A percentile compares a stretch with the other conserved stretches of the same genome.
phyloP scores from a whole-genome alignment of 768 basidiomycete species.

The Podaxis sp. region DNA sequence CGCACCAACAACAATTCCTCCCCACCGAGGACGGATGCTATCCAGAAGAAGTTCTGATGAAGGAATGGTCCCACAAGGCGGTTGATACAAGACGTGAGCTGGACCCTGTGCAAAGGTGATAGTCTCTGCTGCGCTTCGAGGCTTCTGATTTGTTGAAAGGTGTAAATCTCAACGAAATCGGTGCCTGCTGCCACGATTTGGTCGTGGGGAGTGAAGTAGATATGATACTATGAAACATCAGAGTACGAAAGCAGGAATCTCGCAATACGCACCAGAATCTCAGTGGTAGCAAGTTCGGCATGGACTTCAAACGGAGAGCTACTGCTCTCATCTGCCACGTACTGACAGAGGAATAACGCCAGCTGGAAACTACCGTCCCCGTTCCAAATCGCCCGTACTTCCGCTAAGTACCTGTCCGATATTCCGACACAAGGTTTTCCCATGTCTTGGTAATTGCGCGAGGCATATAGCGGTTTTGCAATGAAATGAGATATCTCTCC shows the following conservation, averaged over 20 bases:
- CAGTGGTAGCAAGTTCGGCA: not conserved
- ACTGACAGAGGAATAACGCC: not conserved
- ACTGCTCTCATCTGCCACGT: not conserved
- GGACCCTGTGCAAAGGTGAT: not conserved
- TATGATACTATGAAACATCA: not conserved
- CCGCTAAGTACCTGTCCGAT: not conserved
- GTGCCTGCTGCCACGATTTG: not conserved
- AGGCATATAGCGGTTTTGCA: not conserved
- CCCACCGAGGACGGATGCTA: not conserved
- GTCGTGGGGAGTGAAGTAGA: not conserved
- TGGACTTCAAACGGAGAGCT: not conserved
- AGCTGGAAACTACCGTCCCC: not conserved
- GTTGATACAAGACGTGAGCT: not conserved
- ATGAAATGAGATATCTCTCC: not conserved
- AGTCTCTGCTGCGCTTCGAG: not conserved
- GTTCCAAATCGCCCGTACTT: not conserved
- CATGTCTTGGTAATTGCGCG: not conserved
- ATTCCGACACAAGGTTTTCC: not conserved
- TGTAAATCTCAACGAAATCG: not conserved
- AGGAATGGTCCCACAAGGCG: not conserved
- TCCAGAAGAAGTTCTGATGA: not conserved
- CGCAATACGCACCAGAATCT: not conserved
- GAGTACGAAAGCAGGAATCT: not conserved
- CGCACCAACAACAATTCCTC: not conserved
- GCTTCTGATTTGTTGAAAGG: not conserved